These are phyloP conservation scores for Solanum corneliomulleri DNA, from an alignment of 257 asterid genomes.

Conservation along the genomic window DNA sequence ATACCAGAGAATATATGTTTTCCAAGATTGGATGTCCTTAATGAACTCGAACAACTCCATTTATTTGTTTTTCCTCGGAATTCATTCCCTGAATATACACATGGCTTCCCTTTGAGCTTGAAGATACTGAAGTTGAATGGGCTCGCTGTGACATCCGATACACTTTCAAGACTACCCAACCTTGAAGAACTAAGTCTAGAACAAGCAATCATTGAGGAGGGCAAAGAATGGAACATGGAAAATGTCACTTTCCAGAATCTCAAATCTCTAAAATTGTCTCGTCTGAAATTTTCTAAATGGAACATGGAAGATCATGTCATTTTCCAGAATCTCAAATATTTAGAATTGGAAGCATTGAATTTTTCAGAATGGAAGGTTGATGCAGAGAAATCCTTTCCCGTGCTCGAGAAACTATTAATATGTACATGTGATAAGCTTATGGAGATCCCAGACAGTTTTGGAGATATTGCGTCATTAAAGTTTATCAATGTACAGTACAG, in stretches of 20 bases:
- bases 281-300: not conserved
- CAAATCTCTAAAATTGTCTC: too few species aligned
- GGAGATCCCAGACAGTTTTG: not conserved
- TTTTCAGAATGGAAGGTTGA: not conserved
- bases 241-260: too few species aligned
- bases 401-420: not conserved
- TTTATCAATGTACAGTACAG: fast-evolving
- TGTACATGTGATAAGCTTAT: fast-evolving
- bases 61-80: too few species aligned
- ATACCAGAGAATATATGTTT: too few species aligned
- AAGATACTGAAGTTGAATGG: fast-evolving
- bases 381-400: not conserved
- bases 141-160: too few species aligned
- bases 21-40: too few species aligned
- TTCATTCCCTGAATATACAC: too few species aligned
- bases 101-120: too few species aligned
- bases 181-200: too few species aligned
- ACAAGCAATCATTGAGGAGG: fast-evolving
- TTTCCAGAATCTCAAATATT: not conserved
- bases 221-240: too few species aligned
- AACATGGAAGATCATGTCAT: not conserved
- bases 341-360: fast-evolving
- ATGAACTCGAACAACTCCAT: too few species aligned
- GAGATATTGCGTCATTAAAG: not conserved
- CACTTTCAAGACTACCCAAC: too few species aligned